Conservation (phyloP, 257 asterid species). For the Ilex asprella region DNA sequence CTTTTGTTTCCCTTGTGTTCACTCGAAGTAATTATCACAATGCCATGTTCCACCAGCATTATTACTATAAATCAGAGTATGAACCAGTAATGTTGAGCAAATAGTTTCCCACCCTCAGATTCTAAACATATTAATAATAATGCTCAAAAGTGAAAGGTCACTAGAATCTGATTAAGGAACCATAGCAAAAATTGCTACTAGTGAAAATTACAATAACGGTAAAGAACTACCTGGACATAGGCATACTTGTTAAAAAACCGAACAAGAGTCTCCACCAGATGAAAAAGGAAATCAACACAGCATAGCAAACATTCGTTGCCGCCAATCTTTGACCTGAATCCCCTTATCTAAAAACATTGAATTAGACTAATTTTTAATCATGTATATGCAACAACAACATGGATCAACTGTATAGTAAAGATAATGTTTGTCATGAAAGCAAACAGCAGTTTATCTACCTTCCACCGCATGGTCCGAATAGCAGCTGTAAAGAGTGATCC, state of each 20-base stretch:
- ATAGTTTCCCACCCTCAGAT: too few relatives aligned
- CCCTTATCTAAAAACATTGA: slow-evolving; percentile 62
- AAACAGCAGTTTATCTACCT: slow-evolving; percentile 43
- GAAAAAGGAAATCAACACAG: slow-evolving; percentile 90
- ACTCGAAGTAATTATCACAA: too few relatives aligned
- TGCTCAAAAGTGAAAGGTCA: neutral
- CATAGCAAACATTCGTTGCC: slow-evolving; percentile 92
- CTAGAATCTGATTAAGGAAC: neutral
- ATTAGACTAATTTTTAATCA: neutral
- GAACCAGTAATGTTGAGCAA: too few relatives aligned
- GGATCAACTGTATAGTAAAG: too few relatives aligned
- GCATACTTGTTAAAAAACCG: slow-evolving; percentile 98
- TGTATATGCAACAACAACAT: neutral
- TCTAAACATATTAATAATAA: too few relatives aligned
- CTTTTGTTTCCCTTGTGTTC: too few relatives aligned
- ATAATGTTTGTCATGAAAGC: too few relatives aligned
- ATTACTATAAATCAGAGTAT: too few relatives aligned
- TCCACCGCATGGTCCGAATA: slow-evolving; percentile 89
- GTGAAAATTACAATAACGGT: neutral
- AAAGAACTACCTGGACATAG: slow-evolving; percentile 77
- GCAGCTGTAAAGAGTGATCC: slow-evolving; percentile 99
- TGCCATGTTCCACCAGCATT: too few relatives aligned
- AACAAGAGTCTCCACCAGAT: slow-evolving; percentile 87
- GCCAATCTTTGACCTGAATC: slow-evolving; percentile 94
- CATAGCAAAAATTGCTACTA: neutral